Percentiles rank a stretch among this genome's conserved stretches.
Conservation (phyloP, 192 early-diverging fungal species). For the Backusella australiensis region DNA sequence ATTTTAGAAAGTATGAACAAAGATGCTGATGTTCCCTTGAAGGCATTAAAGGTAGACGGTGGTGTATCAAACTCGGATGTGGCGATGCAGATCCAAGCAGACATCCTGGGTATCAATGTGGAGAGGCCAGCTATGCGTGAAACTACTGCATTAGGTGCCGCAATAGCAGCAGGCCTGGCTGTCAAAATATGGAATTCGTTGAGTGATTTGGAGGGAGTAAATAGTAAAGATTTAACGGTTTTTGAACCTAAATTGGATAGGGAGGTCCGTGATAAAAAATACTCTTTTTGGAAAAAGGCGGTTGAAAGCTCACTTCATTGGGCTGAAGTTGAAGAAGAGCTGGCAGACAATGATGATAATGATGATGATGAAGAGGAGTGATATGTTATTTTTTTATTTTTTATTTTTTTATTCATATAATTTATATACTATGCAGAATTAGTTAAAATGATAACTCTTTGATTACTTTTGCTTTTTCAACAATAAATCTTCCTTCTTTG, state of each 20-base stretch:
- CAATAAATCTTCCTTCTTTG: slow-evolving; percentile 57
- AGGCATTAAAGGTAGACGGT: slow-evolving; percentile 82
- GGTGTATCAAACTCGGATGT: slow-evolving; percentile 87
- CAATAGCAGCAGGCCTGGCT: slow-evolving; percentile 75
- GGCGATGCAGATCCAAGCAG: slow-evolving; percentile 88
- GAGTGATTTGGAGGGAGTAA: slow-evolving; percentile 51
- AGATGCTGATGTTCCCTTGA: slow-evolving; percentile 66
- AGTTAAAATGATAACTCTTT: slow-evolving; percentile 43
- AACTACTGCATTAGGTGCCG: slow-evolving; percentile 90
- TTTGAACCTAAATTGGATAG: slow-evolving; percentile 43
- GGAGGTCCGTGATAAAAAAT: slow-evolving; percentile 56
- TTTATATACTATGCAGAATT: neutral
- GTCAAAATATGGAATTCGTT: slow-evolving; percentile 52
- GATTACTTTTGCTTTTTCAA: slow-evolving; percentile 49
- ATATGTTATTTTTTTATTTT: neutral
- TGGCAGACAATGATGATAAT: neutral
- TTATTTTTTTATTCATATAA: slow-evolving; percentile 1
- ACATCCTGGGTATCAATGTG: slow-evolving; percentile 78
- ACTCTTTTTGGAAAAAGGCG: slow-evolving; percentile 71
- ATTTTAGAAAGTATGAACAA: slow-evolving; percentile 86
- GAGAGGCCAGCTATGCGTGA: slow-evolving; percentile 83
- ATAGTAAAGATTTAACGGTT: slow-evolving; percentile 42
- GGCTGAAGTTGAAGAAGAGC: slow-evolving; percentile 26
- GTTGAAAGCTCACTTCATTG: slow-evolving; percentile 68
- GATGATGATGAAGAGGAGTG: neutral